Conservation (phyloP, 345 rosid genomes). For the Eucalyptus caleyi region DNA sequence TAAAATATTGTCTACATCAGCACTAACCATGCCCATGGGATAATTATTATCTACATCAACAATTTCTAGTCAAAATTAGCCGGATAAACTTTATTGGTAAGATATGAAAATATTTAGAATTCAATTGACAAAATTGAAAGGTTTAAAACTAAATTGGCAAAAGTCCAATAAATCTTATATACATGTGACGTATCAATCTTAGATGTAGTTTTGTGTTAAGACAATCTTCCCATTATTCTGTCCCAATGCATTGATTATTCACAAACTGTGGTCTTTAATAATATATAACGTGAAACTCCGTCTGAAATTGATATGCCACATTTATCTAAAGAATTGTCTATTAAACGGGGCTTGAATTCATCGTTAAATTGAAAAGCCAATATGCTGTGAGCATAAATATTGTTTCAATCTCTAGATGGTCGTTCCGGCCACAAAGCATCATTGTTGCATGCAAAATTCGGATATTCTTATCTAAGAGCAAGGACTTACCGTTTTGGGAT, state of each 20-base stretch:
- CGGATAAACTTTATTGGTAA: too few relatives aligned
- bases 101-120: too few relatives aligned
- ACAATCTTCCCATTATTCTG: background rate
- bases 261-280: background rate
- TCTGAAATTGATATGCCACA: background rate
- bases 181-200: too few relatives aligned
- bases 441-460: background rate
- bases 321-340: background rate
- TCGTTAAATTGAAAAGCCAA: background rate
- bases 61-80: too few relatives aligned
- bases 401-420: background rate
- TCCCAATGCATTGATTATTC: background rate
- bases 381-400: background rate
- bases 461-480: background rate
- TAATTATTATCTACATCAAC: fast-evolving
- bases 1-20: too few relatives aligned
- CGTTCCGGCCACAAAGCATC: background rate
- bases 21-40: background rate
- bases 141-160: too few relatives aligned
- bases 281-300: background rate
- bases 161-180: too few relatives aligned
- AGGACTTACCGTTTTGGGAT: background rate
- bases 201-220: too few relatives aligned
- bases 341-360: background rate
- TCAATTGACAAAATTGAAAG: too few relatives aligned